Evolutionary conservation across 805 yeast species (phyloP), one percentile per base, ranked within the genome.

Genomic region (Metschnikowia similis): DNA sequence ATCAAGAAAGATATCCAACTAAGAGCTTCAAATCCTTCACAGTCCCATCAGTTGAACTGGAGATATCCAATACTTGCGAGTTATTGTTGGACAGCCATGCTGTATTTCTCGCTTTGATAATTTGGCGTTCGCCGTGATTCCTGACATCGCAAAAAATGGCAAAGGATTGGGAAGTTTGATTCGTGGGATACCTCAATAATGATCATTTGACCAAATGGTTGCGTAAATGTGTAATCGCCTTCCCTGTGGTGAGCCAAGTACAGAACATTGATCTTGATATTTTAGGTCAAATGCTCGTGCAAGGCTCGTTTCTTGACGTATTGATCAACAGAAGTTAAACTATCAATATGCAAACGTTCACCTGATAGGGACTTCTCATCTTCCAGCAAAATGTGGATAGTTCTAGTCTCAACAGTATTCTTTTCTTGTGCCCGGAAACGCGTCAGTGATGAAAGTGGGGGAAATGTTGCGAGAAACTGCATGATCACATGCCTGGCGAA

Each of bases 121-220:
- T 61, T 8, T 56, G 46, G 34, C 87, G 66, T 21, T 65, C 65
- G 3, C 87, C 86, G 57, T 82, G 87, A 60, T 82, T 82, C 32
- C 83, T 70, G 51, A 66, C 59, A 56, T 82, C 87, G 53, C 77
- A 78, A 0, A 80, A 68, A 9, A 79, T 78, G 41, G 76, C 75
- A 34, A 21, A 82, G 68, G 48, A 77, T 55, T 11, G 76, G 76
- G 1, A 56, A 57, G 6, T 53, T 48, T 8, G 48, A 41, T 6
- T 41, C 46, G 2, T 63, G 59, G 16, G 49, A 45, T 53, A 61
- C 64, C 45, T 66, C 63, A 8, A 66, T 51, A 17, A 74, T 57
- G 8, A 72, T 56, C n/a, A 58, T 60, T 46, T 68, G 65, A 0
- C 80, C 82, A 30, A 76, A 53, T 3, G 66, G 56, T 53, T 72